These are phyloP conservation scores for Hanseniaspora singularis DNA, from an alignment of 805 yeast genomes.

Conservation along the genomic window DNA sequence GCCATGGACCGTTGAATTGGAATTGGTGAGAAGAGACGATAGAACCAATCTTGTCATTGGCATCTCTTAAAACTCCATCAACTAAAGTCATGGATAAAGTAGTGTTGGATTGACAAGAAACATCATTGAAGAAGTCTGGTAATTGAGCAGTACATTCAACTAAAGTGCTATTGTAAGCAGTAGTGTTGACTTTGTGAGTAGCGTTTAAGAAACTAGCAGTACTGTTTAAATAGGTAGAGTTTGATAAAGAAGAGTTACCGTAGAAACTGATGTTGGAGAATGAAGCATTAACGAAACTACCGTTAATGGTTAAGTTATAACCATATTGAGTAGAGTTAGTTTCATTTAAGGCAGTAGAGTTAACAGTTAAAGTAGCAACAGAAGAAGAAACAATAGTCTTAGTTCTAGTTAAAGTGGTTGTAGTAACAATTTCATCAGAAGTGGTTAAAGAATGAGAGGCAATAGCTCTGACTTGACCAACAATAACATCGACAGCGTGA, in stretches of 20 bases:
- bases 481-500: constrained; percentile 19
- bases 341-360: constrained; percentile 19
- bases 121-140: constrained; percentile 22
- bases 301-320: constrained; percentile 31
- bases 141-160: constrained; percentile 25
- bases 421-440: constrained; percentile 25
- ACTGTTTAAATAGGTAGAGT: constrained; percentile 19
- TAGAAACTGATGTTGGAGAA: constrained; percentile 21
- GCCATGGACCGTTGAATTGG: constrained; percentile 57
- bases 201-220: constrained; percentile 24
- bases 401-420: constrained; percentile 23
- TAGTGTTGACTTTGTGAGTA: constrained; percentile 21
- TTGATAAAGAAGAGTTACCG: constrained; percentile 23
- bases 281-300: constrained; percentile 32
- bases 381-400: constrained; percentile 23
- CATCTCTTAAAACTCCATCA: constrained; percentile 35
- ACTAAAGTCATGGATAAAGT: constrained; percentile 38
- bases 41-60: constrained; percentile 46
- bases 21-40: constrained; percentile 54
- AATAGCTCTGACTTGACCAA: constrained; percentile 20
- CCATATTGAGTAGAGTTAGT: constrained; percentile 21
- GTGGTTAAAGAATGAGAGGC: constrained; percentile 21
- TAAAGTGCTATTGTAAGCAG: constrained; percentile 20
- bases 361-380: constrained; percentile 25
- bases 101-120: constrained; percentile 31